Base-by-base conservation (phyloP, 345 rosid species). In the Hibiscus syriacus region DNA sequence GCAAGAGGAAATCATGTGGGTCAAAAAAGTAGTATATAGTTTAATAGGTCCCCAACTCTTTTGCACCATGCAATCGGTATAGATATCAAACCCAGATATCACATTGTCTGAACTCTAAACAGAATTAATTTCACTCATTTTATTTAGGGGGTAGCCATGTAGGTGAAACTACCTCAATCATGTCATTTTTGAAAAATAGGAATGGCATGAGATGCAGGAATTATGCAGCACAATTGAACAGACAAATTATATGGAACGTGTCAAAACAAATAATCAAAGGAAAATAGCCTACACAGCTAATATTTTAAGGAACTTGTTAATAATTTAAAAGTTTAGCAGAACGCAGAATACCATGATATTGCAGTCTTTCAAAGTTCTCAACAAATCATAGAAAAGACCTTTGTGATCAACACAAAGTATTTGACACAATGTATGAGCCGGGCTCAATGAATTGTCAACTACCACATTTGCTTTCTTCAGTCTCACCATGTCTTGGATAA, bases 311-410 rank as follows among this genome's bases (percentile, higher is more conserved):
- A 22, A 23, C 66, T 22, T 22, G 19, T 22, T 17, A 12, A 61
- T 22, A n/a, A 14, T 39, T 61, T 22, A 39, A 61, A 26, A 39
- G 30, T 19, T 23, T 38, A 50, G 17, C 26, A 9, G 34, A 38
- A 13, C 0, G n/a, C 4, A 58, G 34, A 39, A 54, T 74, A 87
- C 98, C 96, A 85, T 81, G 59, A 88, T 83, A 72, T 81, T 83
- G 73, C 80, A 83, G 81, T 90, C 96, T 78, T 92, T 92, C 75
- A 88, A 77, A 74, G 97, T 88, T 75, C 95, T 83, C 83, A 90
- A 58, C 46, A 83, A 79, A 72, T 92, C 97, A 53, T 90, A 92
- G 48, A 90, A 78, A 32, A 92, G 90, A 45, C 95, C 92, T 81
- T 84, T 92, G 75, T 86, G 97, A 81, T 88, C 83, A 45, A 80